A percentile compares a stretch with the other conserved stretches of the same genome.
Evolutionary conservation across 306 rosid genomes (phyloP).

Genomic region (Pyrus pyrifolia): DNA sequence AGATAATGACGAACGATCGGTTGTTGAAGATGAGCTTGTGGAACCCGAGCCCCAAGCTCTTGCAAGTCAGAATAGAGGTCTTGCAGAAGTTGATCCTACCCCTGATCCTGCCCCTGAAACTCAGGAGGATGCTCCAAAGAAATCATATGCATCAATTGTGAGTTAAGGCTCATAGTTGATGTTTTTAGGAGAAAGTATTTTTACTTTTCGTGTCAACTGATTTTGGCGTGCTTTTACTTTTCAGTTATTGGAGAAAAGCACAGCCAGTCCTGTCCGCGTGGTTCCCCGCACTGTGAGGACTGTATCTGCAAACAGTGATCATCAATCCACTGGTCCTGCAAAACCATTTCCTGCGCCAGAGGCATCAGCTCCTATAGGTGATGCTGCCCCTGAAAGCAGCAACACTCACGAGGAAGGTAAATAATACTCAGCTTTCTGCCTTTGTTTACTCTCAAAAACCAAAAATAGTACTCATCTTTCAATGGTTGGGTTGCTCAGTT

Average conservation of each 20-base stretch:
- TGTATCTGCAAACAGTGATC: slow-evolving; percentile 43
- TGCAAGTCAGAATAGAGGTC: slow-evolving; percentile 32
- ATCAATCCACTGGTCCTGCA: slow-evolving; percentile 34
- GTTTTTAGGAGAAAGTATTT: neutral
- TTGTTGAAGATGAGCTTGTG: slow-evolving; percentile 57
- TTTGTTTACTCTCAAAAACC: neutral
- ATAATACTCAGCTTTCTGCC: slow-evolving; percentile 1
- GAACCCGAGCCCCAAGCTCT: slow-evolving; percentile 42
- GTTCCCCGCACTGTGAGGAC: slow-evolving; percentile 43
- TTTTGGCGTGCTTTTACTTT: slow-evolving; percentile 8
- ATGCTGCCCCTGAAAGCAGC: slow-evolving; percentile 54
- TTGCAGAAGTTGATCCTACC: slow-evolving; percentile 36
- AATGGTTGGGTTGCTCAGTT: neutral
- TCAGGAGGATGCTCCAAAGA: slow-evolving; percentile 67
- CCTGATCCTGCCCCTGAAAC: slow-evolving; percentile 50
- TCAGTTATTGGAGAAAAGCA: slow-evolving; percentile 58
- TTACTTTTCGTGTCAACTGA: neutral
- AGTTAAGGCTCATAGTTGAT: slow-evolving; percentile 28
- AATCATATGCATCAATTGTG: slow-evolving; percentile 89
- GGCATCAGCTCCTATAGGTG: slow-evolving; percentile 46
- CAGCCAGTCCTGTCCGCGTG: slow-evolving; percentile 41
- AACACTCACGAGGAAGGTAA: slow-evolving; percentile 78
- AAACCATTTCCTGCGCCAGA: slow-evolving; percentile 50
- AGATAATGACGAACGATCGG: slow-evolving; percentile 58
- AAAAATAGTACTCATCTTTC: neutral